Conservation (phyloP, 257 asterid species). For the Rehmannia glutinosa region DNA sequence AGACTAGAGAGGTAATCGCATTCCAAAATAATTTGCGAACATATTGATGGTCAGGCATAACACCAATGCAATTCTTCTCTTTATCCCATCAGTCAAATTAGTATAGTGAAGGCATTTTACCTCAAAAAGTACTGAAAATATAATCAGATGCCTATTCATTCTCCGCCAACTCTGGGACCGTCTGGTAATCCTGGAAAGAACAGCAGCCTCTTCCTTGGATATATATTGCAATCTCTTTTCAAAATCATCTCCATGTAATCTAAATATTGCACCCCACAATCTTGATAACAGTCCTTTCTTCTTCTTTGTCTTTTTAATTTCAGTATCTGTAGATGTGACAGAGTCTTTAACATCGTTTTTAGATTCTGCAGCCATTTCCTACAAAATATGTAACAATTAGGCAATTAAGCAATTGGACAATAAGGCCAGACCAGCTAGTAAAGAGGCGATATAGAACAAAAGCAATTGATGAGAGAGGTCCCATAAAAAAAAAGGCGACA, state of each 20-base stretch:
- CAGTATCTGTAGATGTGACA: slow-evolving; percentile 35
- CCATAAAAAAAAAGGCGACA: no score
- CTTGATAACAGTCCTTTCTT: slow-evolving; percentile 72
- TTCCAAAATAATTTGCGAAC: background rate
- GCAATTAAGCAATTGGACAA: no score
- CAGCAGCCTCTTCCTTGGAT: slow-evolving; percentile 82
- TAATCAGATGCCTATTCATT: slow-evolving; percentile 51
- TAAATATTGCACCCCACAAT: slow-evolving; percentile 64
- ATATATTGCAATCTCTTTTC: slow-evolving; percentile 87
- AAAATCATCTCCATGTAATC: slow-evolving; percentile 67
- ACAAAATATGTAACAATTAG: no score
- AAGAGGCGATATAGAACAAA: no score
- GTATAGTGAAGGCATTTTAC: slow-evolving; percentile 35
- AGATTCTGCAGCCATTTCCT: slow-evolving; percentile 60
- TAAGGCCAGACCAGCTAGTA: no score
- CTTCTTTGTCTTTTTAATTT: slow-evolving; percentile 41
- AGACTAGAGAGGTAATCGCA: background rate
- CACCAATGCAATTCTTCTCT: background rate
- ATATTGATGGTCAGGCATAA: background rate
- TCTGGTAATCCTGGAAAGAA: slow-evolving; percentile 56
- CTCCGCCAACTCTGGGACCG: slow-evolving; percentile 67
- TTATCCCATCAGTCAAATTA: background rate
- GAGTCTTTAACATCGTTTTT: slow-evolving; percentile 48
- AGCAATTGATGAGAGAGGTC: no score
- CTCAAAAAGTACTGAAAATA: slow-evolving; percentile 66